Base-by-base conservation (phyloP, 495 filamentous ascomycete genomes). In the Penicillium nucicola region DNA sequence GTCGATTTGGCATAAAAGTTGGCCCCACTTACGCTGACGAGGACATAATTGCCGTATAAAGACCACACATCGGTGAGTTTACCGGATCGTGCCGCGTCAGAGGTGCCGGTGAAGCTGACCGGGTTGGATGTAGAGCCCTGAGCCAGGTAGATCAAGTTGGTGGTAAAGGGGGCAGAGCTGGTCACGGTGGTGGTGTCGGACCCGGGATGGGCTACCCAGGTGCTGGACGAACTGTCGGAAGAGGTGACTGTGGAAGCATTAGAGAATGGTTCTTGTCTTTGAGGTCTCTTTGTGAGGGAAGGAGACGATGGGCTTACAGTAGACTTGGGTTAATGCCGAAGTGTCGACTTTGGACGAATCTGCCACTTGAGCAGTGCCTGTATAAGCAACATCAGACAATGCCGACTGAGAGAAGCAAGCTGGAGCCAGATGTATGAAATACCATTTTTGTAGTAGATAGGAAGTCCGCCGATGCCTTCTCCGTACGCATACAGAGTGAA, bases 401-500 rank as follows among this genome's bases (percentile, higher is more conserved):
- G 12, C 9, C n/a, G 4, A n/a, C 0, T n/a, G 15, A 8, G 18
- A 13, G 6, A n/a, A 12, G 13, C 15, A 25, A 38, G 22, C 28
- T 35, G 12, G 7, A 23, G 2, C 18, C 5, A 15, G 25, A 22
- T 2, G 20, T 5, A 22, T 22, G 3, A 38, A 4, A 12, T 53
- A 73, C 70, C 60, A 5, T 69, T 56, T 20, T 47, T 53, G 14
- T 66, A 70, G 44, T 64, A 69, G 19, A 73, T 19, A n/a, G 64
- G 59, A 17, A 69, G 53, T 13, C 70, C 69, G 17, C 60, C 62
- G 36, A 73, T 69, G 9, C 50, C 53, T 8, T 55, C 50, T 12
- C 67, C 65, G 20, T 68, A 73, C 5, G 67, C 65, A 25, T 67
- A 72, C 2, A 73, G 53, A 14, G n/a, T 32, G 48, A 72, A 70